Conservation (phyloP, 306 rosid species). For the cucumber (Cucumis sativus) region Cucumber_9930_V3 NC_026656.2:10723001-10723500, state of each 20-base stretch:
- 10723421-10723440: slow-evolving; percentile 1
- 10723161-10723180: background rate
- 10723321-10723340: slow-evolving; percentile 6
- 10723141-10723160: background rate
- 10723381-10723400: background rate
- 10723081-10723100: slow-evolving; percentile 2
- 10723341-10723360: background rate
- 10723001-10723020: slow-evolving; percentile 1
- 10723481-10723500: background rate
- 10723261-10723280: slow-evolving; percentile 1
- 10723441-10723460: slow-evolving; percentile 5
- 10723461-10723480: background rate
- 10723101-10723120: background rate
- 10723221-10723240: background rate
- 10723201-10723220: background rate
- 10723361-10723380: slow-evolving; percentile 15
- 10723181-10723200: background rate
- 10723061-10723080: slow-evolving; percentile 9
- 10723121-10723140: slow-evolving; percentile 1
- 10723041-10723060: slow-evolving; percentile 1
- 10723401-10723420: background rate
- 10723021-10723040: background rate
- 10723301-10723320: slow-evolving; percentile 6
- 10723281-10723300: background rate
- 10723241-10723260: background rate